A percentile compares a stretch with the other conserved stretches of the same genome.
These are phyloP conservation scores for Saccharata proteae DNA, from an alignment of 2,329 filamentous ascomycete species.

Conservation along the genomic window DNA sequence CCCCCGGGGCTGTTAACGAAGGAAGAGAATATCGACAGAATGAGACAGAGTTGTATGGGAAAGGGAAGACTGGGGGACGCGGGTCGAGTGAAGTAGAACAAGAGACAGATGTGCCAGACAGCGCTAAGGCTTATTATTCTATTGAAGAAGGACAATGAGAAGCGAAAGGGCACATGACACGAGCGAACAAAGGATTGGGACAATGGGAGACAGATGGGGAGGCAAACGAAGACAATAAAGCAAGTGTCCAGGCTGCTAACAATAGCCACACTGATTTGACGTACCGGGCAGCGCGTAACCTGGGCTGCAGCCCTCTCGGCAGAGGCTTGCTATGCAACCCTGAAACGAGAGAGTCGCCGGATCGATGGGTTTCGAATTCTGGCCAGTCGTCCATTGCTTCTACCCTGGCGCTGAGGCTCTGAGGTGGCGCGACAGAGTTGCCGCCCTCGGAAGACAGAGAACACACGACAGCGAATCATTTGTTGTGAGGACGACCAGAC, in stretches of 20 bases:
- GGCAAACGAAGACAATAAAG: slow-evolving; percentile 8
- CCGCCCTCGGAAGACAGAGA: slow-evolving; percentile 23
- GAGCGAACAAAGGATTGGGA: slow-evolving; percentile 21
- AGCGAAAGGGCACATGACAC: slow-evolving; percentile 19
- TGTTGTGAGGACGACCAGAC: slow-evolving; percentile 20
- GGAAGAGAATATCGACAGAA: slow-evolving; percentile 14
- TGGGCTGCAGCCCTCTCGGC: slow-evolving; percentile 17
- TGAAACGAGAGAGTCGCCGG: slow-evolving; percentile 24
- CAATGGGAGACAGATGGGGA: slow-evolving; percentile 11
- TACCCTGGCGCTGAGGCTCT: slow-evolving; percentile 25
- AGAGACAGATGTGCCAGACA: slow-evolving; percentile 7
- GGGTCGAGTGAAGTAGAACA: slow-evolving; percentile 8
- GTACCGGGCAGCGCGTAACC: slow-evolving; percentile 29
- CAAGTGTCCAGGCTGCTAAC: too few relatives aligned
- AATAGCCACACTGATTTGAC: slow-evolving; percentile 13
- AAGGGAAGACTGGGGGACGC: slow-evolving; percentile 1
- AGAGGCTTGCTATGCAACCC: slow-evolving; percentile 22
- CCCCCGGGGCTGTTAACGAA: slow-evolving; percentile 2
- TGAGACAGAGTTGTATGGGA: slow-evolving; percentile 5
- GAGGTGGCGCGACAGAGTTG: slow-evolving; percentile 22
- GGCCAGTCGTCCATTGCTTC: slow-evolving; percentile 31
- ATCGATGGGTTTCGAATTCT: slow-evolving; percentile 28
- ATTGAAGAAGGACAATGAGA: slow-evolving; percentile 14
- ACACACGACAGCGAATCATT: slow-evolving; percentile 27
- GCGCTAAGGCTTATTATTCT: slow-evolving; percentile 6